Evolutionary conservation across 1,139 yeast species (phyloP).

Genomic region (Kodamaea anthophila): DNA sequence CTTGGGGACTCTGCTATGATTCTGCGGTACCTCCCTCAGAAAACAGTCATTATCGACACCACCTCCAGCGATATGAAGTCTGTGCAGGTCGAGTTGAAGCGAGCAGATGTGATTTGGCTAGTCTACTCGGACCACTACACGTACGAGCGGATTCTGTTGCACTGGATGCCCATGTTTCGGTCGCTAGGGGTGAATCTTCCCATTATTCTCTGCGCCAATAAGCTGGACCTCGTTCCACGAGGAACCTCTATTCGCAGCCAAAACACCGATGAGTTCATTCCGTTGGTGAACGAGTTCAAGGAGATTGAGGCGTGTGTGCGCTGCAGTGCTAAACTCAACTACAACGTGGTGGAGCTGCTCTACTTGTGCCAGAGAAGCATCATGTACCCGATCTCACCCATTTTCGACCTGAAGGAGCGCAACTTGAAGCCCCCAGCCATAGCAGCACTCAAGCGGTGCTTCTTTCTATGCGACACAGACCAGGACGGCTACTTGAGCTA

Average conservation of each 20-base stretch:
- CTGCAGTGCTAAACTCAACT: conserved; percentile 73
- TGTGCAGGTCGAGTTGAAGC: conserved; percentile 68
- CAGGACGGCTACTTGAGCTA: conserved; percentile 80
- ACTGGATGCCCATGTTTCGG: conserved; percentile 92
- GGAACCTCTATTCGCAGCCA: conserved; percentile 23
- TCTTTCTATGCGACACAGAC: conserved; percentile 79
- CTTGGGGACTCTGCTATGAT: conserved; percentile 12
- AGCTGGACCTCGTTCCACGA: conserved; percentile 44
- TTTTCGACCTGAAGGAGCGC: conserved; percentile 89
- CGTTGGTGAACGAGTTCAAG: conserved; percentile 81
- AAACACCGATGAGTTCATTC: conserved; percentile 72
- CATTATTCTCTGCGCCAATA: conserved; percentile 84
- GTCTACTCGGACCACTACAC: conserved; percentile 92
- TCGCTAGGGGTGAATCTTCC: conserved; percentile 91
- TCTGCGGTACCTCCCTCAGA: conserved; percentile 50
- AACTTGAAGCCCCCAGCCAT: conserved; percentile 71
- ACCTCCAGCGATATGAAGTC: conserved; percentile 54
- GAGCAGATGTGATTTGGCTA: conserved; percentile 88
- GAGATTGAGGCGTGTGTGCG: conserved; percentile 90
- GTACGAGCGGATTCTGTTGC: conserved; percentile 81
- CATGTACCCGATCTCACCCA: conserved; percentile 88
- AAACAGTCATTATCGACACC: conserved; percentile 77
- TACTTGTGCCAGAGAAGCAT: conserved; percentile 90
- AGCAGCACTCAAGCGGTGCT: conserved; percentile 71
- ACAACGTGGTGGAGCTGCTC: conserved; percentile 83